phyloP scores from a whole-genome alignment of 306 rosid genomes.

The Adenanthera pavonina region DNA sequence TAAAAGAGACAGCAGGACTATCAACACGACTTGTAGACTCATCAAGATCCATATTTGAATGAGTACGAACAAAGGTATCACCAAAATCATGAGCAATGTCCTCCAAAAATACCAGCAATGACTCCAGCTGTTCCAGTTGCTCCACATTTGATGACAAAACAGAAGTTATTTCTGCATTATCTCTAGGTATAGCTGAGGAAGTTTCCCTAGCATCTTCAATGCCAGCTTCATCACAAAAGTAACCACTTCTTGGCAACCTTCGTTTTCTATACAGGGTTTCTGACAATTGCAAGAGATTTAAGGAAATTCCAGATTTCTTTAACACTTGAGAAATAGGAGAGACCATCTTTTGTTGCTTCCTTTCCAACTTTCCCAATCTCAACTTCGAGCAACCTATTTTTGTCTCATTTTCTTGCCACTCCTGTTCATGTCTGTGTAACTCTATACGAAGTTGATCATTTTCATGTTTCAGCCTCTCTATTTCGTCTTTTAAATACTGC shows the following conservation, averaged over 20 bases:
- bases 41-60: conserved; percentile 58
- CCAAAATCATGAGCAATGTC: conserved; percentile 47
- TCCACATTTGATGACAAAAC: conserved; percentile 43
- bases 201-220: conserved; percentile 53
- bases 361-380: conserved; percentile 55
- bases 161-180: conserved; percentile 35
- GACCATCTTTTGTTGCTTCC: conserved; percentile 56
- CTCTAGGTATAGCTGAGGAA: conserved; percentile 42
- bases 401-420: conserved; percentile 47
- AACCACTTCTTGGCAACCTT: conserved; percentile 56
- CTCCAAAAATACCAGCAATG: conserved; percentile 74
- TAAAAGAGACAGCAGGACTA: conserved; percentile 55
- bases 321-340: conserved; percentile 57
- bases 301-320: conserved; percentile 57
- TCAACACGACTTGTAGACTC: conserved; percentile 55
- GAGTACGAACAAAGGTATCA: conserved; percentile 31
- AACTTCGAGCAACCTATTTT: conserved; percentile 49
- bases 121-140: conserved; percentile 58
- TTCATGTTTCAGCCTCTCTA: conserved; percentile 63
- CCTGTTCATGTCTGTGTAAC: conserved; percentile 57
- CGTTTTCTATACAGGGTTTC: conserved; percentile 64
- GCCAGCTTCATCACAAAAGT: conserved; percentile 44
- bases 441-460: conserved; percentile 57
- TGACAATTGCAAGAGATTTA: conserved; percentile 51
- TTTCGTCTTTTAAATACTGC: conserved; percentile 54